phyloP scores from a whole-genome alignment of 306 rosid species.

The Heteromeles arbutifolia region DNA sequence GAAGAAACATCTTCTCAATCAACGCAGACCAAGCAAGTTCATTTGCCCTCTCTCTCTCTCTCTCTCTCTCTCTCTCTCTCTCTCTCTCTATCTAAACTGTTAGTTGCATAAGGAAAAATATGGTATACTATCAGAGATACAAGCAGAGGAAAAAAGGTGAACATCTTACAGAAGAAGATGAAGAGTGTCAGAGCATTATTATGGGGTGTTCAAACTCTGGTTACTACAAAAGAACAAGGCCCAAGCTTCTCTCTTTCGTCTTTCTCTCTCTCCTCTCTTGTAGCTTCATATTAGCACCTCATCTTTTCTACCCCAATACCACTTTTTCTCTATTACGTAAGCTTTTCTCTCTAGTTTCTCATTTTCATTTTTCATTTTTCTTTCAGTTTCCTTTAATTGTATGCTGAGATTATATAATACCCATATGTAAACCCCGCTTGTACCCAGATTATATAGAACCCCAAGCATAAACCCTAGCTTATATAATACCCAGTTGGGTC shows the following conservation, averaged over 20 bases:
- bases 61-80: neutral
- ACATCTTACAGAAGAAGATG: conserved; percentile 18
- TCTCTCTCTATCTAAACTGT: neutral
- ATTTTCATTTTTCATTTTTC: neutral
- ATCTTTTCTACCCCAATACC: conserved; percentile 38
- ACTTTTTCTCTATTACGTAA: conserved; percentile 38
- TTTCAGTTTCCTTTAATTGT: neutral
- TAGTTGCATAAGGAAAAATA: conserved; percentile 2
- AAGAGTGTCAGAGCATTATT: conserved; percentile 36
- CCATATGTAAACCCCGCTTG: too few relatives aligned
- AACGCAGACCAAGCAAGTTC: neutral
- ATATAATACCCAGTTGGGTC: neutral
- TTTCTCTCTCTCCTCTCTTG: conserved; percentile 57
- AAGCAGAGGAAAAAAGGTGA: conserved; percentile 37
- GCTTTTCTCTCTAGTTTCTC: neutral
- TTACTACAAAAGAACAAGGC: conserved; percentile 48
- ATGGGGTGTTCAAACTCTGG: conserved; percentile 39
- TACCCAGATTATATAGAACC: neutral
- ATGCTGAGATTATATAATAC: neutral
- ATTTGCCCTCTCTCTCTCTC: neutral
- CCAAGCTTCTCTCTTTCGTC: conserved; percentile 49
- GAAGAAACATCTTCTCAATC: neutral
- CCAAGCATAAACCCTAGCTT: neutral
- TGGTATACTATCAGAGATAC: conserved; percentile 54
- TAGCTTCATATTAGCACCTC: conserved; percentile 41